Percentiles rank a stretch among this genome's conserved stretches.
Conservation (phyloP, 2,329 filamentous ascomycete species). For the Juglanconis juglandina region DNA sequence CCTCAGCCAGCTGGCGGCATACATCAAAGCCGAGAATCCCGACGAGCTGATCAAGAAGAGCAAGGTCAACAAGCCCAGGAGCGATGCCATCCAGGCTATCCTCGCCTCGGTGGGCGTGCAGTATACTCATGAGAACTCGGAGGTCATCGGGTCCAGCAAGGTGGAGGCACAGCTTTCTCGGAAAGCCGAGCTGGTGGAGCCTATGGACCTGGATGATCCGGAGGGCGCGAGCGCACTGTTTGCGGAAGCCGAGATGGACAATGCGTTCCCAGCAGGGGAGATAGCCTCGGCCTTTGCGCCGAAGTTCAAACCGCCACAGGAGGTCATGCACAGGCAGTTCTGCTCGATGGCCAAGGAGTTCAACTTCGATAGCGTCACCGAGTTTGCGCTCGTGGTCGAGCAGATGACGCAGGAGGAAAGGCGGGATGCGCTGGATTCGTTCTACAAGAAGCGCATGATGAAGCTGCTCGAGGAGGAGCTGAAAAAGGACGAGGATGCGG, state of each 20-base stretch:
- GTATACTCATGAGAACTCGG: constrained; percentile 94
- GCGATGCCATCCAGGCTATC: constrained; percentile 83
- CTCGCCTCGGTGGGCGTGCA: constrained; percentile 83
- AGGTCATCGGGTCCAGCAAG: constrained; percentile 88
- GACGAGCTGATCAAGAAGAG: constrained; percentile 32
- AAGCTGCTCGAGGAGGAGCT: constrained; percentile 35
- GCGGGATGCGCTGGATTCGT: constrained; percentile 72
- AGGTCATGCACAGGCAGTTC: constrained; percentile 78
- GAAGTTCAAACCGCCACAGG: constrained; percentile 68
- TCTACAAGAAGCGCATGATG: constrained; percentile 68
- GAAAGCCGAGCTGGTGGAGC: constrained; percentile 63
- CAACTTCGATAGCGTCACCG: constrained; percentile 70
- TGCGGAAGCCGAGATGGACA: constrained; percentile 42
- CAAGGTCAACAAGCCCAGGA: constrained; percentile 41
- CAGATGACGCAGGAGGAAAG: constrained; percentile 83
- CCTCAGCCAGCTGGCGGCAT: constrained; percentile 68
- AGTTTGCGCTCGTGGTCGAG: constrained; percentile 89
- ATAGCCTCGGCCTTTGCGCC: constrained; percentile 30
- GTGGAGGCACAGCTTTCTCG: constrained; percentile 83
- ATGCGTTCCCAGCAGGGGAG: constrained; percentile 25
- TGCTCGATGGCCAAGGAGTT: constrained; percentile 82
- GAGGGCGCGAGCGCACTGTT: constrained; percentile 55
- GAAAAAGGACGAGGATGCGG: constrained; percentile 18
- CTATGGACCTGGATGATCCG: constrained; percentile 28
- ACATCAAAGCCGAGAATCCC: constrained; percentile 48